Evolutionary conservation across 176 grass and related monocot genomes (phyloP).

Genomic region (Dactylis glomerata): DNA sequence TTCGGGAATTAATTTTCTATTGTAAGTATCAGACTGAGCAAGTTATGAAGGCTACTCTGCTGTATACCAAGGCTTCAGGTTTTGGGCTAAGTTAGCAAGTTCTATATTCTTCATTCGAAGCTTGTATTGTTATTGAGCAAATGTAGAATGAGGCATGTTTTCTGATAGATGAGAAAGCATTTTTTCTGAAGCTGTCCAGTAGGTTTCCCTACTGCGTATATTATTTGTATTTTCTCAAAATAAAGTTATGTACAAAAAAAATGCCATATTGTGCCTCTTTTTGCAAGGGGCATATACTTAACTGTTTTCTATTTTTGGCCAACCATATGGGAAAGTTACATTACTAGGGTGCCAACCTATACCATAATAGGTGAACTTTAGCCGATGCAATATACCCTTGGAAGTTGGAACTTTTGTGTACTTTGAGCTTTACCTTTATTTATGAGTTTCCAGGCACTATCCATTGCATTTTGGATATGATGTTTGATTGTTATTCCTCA

Average conservation of each 20-base stretch:
- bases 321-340: not conserved
- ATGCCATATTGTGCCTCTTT: not conserved
- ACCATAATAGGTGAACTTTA: too few relatives aligned
- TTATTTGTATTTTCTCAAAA: too few relatives aligned
- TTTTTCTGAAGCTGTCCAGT: too few relatives aligned
- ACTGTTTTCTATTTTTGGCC: not conserved
- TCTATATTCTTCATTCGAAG: not conserved
- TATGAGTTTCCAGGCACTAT: too few relatives aligned
- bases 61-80: not conserved
- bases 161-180: not conserved
- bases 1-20: not conserved
- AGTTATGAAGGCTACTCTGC: not conserved
- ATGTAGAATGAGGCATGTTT: not conserved
- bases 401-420: too few relatives aligned
- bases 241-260: too few relatives aligned
- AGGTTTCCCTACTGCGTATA: too few relatives aligned
- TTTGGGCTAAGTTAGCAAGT: not conserved
- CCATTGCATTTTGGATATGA: not conserved
- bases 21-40: not conserved
- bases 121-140: not conserved
- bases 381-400: too few relatives aligned
- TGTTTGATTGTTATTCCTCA: not conserved
- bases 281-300: not conserved
- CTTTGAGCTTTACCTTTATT: too few relatives aligned
- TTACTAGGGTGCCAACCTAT: not conserved